Percentiles rank a stretch among this genome's conserved stretches.
phyloP scores from a whole-genome alignment of 306 rosid genomes.

The Dicorynia guianensis region DNA sequence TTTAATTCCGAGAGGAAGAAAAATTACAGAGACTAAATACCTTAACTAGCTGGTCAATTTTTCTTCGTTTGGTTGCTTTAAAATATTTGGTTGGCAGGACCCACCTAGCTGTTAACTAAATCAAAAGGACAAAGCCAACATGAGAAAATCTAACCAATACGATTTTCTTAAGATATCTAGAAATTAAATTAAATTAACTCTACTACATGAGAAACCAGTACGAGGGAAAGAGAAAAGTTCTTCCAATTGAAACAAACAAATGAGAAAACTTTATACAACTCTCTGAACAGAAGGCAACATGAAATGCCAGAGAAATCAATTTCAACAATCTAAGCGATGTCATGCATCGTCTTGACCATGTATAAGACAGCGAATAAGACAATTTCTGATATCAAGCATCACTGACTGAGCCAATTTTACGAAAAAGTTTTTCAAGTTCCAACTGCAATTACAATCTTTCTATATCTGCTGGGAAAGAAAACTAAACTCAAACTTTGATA shows the following conservation, averaged over 20 bases:
- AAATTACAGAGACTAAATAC: neutral
- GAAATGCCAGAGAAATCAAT: neutral
- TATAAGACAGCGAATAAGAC: neutral
- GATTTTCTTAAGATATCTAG: neutral
- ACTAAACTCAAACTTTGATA: neutral
- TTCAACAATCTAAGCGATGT: neutral
- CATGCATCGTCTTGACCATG: neutral
- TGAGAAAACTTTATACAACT: neutral
- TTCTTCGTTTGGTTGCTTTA: neutral
- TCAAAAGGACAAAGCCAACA: constrained; percentile 33
- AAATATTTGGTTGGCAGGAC: neutral
- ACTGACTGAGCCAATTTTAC: neutral
- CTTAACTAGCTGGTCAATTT: neutral
- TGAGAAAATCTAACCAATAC: constrained; percentile 12
- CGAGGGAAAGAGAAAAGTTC: neutral
- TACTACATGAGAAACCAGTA: too few relatives aligned
- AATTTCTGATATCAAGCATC: constrained; percentile 3
- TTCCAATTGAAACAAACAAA: neutral
- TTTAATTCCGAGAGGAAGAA: constrained; percentile 1
- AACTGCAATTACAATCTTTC: neutral
- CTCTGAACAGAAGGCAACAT: neutral
- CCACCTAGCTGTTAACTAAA: constrained; percentile 2
- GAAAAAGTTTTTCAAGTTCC: neutral
- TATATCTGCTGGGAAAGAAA: neutral
- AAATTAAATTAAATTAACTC: too few relatives aligned